Base-by-base conservation (phyloP, 805 yeast species). In the Candida ipomoeae region DNA sequence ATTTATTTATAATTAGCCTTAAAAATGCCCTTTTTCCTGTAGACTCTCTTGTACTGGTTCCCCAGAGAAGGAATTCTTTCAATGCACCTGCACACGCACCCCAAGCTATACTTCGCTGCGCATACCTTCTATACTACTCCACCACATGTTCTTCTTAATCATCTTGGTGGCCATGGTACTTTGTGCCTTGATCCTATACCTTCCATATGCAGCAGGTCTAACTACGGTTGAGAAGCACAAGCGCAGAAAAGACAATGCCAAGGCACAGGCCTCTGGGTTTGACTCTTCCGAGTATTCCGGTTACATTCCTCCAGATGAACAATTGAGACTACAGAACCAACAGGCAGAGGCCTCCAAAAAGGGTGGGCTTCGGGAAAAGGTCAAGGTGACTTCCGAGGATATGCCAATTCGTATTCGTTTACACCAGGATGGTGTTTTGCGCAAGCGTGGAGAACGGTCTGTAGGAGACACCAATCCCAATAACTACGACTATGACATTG, bases 171-270 rank as follows among this genome's bases (percentile, higher is more conserved):
- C 80, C n/a, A 54, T 74, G 5, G 60, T 78, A 15, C 65, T 79
- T 8, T 63, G 78, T 11, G 66, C 68, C 0, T 58, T 77, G 20
- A 61, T 78, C 2, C 45, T 76, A 11, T 58, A 69, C 10, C 70
- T 82, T 34, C 87, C 87, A 5, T 64, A 74, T 46, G 54, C 76
- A 13, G 73, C 81, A 5, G 83, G 83, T 3, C 61, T 81, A 44
- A 79, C 82, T 3, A 64, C 69, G 3, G 68, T 73, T 55, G 69
- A 72, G 45, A 55, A 72, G 10, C 64, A 67, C 15, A 61, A 59
- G 46, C 56, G 48, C 31, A 18, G 49, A 2, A 29, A 23, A n/a
- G 32, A 49, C 15, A 43, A 49, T 46, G 31, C 51, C 36, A 44
- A 41, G 40, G 42, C 21, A 6, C 45, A 44, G 32, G 40, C 50